Percentiles rank a stretch among this genome's conserved stretches.
phyloP scores from a whole-genome alignment of 2,329 filamentous ascomycete species.

The Lachnellula occidentalis region DNA sequence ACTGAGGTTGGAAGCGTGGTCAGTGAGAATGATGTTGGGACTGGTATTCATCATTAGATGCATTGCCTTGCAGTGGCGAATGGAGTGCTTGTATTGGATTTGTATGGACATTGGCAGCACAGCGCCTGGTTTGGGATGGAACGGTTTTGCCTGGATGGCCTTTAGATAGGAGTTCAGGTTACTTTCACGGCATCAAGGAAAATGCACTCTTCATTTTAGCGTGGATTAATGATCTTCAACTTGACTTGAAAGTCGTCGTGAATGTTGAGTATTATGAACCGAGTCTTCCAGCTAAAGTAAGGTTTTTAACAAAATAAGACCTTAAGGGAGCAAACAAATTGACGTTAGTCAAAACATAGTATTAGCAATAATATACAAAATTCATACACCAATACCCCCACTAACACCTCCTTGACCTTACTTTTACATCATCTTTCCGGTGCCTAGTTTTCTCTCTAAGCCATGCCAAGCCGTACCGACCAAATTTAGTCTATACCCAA shows the following conservation, averaged over 20 bases:
- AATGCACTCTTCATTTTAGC: not conserved
- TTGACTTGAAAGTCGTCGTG: no score
- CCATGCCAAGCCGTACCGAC: no score
- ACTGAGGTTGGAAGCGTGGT: constrained; percentile 59
- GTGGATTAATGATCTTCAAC: not conserved
- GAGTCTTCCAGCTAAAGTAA: no score
- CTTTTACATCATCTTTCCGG: no score
- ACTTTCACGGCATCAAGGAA: not conserved
- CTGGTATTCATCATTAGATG: constrained; percentile 23
- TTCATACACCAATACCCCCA: no score
- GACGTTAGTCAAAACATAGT: no score
- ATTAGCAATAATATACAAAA: no score
- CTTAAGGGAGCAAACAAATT: no score
- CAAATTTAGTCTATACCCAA: not conserved
- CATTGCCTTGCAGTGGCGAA: constrained; percentile 3
- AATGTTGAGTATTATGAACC: no score
- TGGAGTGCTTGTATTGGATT: not conserved
- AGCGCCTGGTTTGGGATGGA: not conserved
- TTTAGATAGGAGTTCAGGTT: not conserved
- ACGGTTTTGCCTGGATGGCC: not conserved
- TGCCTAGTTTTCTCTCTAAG: no score
- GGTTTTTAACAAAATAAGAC: no score
- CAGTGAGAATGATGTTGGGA: constrained; percentile 36
- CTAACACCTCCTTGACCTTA: no score
- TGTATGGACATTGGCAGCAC: not conserved